Evolutionary conservation across 78 protist species (phyloP), one percentile per base, ranked within the genome.

Genomic region (Mastigamoeba balamuthi): DNA sequence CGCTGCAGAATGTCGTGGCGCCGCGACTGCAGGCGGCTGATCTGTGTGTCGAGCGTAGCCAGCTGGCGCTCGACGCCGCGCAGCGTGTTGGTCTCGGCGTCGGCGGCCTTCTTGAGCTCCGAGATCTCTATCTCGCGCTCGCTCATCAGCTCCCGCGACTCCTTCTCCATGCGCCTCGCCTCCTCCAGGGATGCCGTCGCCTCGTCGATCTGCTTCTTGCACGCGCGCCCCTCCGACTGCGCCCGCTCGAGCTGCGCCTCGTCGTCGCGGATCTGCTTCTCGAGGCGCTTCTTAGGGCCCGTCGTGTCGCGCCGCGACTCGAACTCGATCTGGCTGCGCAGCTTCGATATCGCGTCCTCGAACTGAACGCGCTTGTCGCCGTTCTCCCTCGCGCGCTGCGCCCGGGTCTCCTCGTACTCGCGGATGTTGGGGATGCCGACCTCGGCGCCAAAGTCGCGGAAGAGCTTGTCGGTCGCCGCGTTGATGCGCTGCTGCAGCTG

Each of bases 361-460:
- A 78, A 39, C 70, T 89, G 78, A 30, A 71, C 10, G 4, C 68
- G n/a, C 36, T 33, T 30, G 38, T 48, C 10, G 28, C 72, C 69
- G 2, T 27, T 37, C 63, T 65, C 69, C 63, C 69, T 73, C 4
- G 71, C 75, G n/a, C n/a, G 53, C 7, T n/a, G 33, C 6, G 74
- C 8, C 5, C 69, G 33, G 37, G 10, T 33, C 33, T 77, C 89
- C 77, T 90, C 96, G 66, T 81, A 88, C 48, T 84, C 94, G 40
- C 84, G 77, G 37, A 91, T 85, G 33, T 80, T 77, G 28, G 7
- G 53, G 0, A 93, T 38, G 52, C 91, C 91, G 23, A 89, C 43
- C 33, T 30, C 9, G 6, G 4, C 9, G 36, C 84, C 66, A 40
- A 93, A 87, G 6, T 8, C 86, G 30, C 73, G 69, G 35, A 91